Evolutionary conservation across 2,329 filamentous ascomycete genomes (phyloP).

Genomic region (Helotiales sp.): DNA sequence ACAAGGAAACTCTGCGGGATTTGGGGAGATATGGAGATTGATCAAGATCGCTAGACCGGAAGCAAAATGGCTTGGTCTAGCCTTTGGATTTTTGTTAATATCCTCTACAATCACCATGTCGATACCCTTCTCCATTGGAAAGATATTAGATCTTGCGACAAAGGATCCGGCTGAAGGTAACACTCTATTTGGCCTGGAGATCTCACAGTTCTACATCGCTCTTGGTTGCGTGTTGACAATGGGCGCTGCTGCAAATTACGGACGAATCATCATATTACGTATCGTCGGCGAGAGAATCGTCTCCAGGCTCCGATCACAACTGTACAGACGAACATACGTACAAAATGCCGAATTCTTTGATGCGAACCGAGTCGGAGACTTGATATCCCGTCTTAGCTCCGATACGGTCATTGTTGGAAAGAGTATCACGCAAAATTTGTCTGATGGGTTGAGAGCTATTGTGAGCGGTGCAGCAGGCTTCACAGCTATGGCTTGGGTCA

Average conservation of each 20-base stretch:
- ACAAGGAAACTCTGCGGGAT: constrained; percentile 55
- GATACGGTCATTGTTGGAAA: constrained; percentile 98
- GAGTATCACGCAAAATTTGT: constrained; percentile 96
- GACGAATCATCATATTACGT: constrained; percentile 86
- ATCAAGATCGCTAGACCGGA: constrained; percentile 89
- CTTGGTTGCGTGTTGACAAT: constrained; percentile 75
- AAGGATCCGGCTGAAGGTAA: constrained; percentile 65
- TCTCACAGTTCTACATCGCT: constrained; percentile 85
- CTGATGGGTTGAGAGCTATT: constrained; percentile 86
- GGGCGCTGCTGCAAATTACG: constrained; percentile 89
- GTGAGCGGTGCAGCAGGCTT: constrained; percentile 91
- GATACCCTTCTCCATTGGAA: constrained; percentile 93
- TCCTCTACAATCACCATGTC: constrained; percentile 95
- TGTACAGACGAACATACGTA: constrained; percentile 90
- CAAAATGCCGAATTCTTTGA: constrained; percentile 99
- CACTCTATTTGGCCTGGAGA: constrained; percentile 78
- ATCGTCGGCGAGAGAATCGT: constrained; percentile 96
- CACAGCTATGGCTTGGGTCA: constrained; percentile 93
- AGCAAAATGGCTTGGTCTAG: constrained; percentile 71
- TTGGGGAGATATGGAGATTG: constrained; percentile 79
- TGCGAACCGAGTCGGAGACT: constrained; percentile 91
- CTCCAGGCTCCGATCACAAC: constrained; percentile 79
- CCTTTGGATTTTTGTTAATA: constrained; percentile 82
- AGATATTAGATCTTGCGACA: constrained; percentile 89
- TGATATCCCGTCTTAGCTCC: constrained; percentile 92